Percentiles rank a stretch among this genome's conserved stretches.
Evolutionary conservation across 2,329 filamentous ascomycete genomes (phyloP).

Genomic region (Plectosphaerella sp.): DNA sequence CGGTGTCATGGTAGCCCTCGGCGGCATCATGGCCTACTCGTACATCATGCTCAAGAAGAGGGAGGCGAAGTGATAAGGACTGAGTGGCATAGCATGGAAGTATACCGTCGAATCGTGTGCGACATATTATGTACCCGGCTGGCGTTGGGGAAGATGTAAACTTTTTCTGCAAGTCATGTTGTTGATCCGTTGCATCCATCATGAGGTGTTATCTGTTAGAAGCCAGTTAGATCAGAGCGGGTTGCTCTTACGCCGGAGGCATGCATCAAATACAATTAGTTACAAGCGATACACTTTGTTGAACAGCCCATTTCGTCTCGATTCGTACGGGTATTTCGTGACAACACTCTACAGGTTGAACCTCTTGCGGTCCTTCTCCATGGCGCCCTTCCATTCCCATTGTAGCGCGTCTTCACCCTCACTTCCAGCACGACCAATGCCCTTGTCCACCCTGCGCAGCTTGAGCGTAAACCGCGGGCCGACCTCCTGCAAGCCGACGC

Average conservation of each 20-base stretch:
- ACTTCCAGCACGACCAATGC: constrained; percentile 66
- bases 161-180: too few relatives aligned
- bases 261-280: too few relatives aligned
- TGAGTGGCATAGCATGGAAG: not conserved
- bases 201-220: too few relatives aligned
- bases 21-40: constrained; percentile 51
- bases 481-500: constrained; percentile 68
- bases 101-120: too few relatives aligned
- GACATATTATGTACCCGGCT: too few relatives aligned
- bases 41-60: constrained; percentile 36
- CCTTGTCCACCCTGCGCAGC: constrained; percentile 84
- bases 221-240: too few relatives aligned
- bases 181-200: too few relatives aligned
- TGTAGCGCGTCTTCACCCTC: constrained; percentile 72
- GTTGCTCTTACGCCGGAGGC: too few relatives aligned
- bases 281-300: too few relatives aligned
- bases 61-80: not conserved
- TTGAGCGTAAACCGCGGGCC: constrained; percentile 76
- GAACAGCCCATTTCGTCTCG: too few relatives aligned
- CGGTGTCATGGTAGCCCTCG: constrained; percentile 51
- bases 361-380: constrained; percentile 90
- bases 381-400: constrained; percentile 94
- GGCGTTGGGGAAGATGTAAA: too few relatives aligned
- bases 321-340: constrained; percentile 5
- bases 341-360: constrained; percentile 71